A percentile compares a stretch with the other conserved stretches of the same genome.
Conservation (phyloP, 2,329 filamentous ascomycete species). For the Fusarium falciforme region DNA sequence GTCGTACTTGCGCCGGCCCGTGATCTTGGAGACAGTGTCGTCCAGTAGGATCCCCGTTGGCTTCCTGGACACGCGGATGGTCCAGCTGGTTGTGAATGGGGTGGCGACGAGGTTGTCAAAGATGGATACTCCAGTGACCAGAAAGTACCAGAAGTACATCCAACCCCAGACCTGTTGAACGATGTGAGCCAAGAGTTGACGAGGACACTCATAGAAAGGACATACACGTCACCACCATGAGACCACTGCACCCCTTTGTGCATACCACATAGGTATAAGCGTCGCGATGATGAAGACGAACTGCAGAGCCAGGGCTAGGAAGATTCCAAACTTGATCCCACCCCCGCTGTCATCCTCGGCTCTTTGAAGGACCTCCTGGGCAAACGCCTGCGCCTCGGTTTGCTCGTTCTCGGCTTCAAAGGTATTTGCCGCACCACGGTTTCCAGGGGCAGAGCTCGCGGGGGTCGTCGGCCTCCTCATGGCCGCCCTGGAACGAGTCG, state of each 20-base stretch:
- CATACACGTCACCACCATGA: background rate
- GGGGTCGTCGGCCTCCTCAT: background rate
- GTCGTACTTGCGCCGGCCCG: background rate
- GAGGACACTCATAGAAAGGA: background rate
- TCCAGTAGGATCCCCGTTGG: background rate
- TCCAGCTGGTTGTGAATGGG: background rate
- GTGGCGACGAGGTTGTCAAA: background rate
- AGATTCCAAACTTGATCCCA: background rate
- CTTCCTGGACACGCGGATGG: background rate
- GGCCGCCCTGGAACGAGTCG: background rate
- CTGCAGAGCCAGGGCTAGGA: background rate
- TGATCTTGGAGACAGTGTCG: background rate
- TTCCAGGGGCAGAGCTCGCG: background rate
- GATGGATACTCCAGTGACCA: background rate
- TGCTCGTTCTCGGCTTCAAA: background rate
- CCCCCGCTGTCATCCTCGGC: background rate
- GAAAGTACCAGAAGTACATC: background rate
- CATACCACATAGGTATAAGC: background rate
- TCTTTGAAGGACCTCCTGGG: background rate
- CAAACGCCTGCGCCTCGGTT: background rate
- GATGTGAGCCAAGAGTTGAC: background rate
- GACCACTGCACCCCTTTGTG: background rate
- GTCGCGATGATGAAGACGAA: background rate
- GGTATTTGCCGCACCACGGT: background rate
- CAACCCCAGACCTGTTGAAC: background rate